Evolutionary conservation across 805 yeast genomes (phyloP).

Genomic region (Metschnikowia picachoensis): DNA sequence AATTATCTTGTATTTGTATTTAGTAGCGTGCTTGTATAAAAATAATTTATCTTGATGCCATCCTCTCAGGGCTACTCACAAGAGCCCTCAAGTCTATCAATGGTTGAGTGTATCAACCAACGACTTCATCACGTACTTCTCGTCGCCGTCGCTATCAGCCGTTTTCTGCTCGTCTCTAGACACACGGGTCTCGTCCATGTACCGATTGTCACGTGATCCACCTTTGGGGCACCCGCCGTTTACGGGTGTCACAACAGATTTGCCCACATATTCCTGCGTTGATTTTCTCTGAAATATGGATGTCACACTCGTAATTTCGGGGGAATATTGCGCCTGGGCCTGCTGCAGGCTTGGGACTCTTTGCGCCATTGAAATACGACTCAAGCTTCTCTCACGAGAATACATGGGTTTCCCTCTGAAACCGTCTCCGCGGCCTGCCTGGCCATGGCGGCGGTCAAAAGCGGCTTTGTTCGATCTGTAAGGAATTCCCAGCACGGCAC

Average conservation of each 20-base stretch:
- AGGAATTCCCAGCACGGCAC: conserved; percentile 57
- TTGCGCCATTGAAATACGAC: neutral
- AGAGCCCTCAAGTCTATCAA: conserved; percentile 6
- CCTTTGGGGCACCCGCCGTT: no score
- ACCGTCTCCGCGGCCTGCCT: neutral
- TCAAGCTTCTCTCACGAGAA: neutral
- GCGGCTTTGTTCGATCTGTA: conserved; percentile 12
- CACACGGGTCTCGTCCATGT: neutral
- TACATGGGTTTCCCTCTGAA: neutral
- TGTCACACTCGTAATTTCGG: neutral
- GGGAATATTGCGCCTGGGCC: neutral
- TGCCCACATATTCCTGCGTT: conserved; percentile 1
- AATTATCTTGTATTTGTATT: no score
- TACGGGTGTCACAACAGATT: neutral
- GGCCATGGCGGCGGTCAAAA: neutral
- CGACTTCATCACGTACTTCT: conserved; percentile 34
- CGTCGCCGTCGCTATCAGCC: conserved; percentile 13
- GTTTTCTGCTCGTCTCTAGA: conserved; percentile 1
- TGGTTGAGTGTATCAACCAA: conserved; percentile 41
- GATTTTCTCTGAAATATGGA: neutral
- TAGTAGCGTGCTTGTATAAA: no score
- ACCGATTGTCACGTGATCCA: neutral
- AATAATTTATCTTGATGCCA: no score
- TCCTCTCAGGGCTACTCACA: no score
- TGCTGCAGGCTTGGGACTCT: neutral